These are phyloP conservation scores for Podila epigama DNA, from an alignment of 192 early-diverging fungal species.

Conservation along the genomic window DNA sequence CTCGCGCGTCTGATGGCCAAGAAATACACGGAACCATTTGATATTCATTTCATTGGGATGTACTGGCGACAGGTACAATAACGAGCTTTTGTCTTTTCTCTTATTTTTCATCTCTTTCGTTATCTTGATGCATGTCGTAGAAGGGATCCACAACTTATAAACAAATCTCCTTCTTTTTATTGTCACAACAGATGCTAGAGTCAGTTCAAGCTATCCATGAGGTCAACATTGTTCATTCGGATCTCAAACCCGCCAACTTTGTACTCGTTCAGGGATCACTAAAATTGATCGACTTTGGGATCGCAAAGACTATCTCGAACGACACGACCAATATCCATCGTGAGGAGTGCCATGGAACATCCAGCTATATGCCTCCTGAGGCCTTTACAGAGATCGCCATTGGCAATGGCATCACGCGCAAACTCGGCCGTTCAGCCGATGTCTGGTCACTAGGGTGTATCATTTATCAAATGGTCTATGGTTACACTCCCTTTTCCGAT, in stretches of 20 bases:
- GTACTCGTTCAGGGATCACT: slow-evolving; percentile 83
- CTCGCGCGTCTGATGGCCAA: slow-evolving; percentile 69
- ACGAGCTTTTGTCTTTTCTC: background rate
- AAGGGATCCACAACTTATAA: too few relatives aligned
- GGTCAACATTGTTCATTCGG: slow-evolving; percentile 88
- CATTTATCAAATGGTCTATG: slow-evolving; percentile 91
- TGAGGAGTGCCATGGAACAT: slow-evolving; percentile 87
- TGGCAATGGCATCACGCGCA: slow-evolving; percentile 17
- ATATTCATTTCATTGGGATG: slow-evolving; percentile 77
- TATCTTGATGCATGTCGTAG: too few relatives aligned
- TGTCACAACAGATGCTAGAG: slow-evolving; percentile 93
- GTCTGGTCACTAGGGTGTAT: slow-evolving; percentile 96
- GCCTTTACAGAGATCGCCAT: slow-evolving; percentile 68
- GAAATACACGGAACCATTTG: slow-evolving; percentile 59
- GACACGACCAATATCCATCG: slow-evolving; percentile 94
- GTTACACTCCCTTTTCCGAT: slow-evolving; percentile 82
- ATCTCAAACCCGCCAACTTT: slow-evolving; percentile 97
- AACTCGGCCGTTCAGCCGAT: slow-evolving; percentile 84
- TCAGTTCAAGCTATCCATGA: slow-evolving; percentile 90
- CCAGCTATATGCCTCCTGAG: slow-evolving; percentile 98
- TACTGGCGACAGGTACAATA: slow-evolving; percentile 83
- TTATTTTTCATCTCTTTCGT: too few relatives aligned
- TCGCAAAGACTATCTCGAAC: slow-evolving; percentile 92
- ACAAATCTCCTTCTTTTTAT: too few relatives aligned
- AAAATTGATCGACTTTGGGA: slow-evolving; percentile 98